Percentiles rank a stretch among this genome's conserved stretches.
These are phyloP conservation scores for Kluyveromyces aestuarii DNA, from an alignment of 805 yeast species.

Conservation along the genomic window DNA sequence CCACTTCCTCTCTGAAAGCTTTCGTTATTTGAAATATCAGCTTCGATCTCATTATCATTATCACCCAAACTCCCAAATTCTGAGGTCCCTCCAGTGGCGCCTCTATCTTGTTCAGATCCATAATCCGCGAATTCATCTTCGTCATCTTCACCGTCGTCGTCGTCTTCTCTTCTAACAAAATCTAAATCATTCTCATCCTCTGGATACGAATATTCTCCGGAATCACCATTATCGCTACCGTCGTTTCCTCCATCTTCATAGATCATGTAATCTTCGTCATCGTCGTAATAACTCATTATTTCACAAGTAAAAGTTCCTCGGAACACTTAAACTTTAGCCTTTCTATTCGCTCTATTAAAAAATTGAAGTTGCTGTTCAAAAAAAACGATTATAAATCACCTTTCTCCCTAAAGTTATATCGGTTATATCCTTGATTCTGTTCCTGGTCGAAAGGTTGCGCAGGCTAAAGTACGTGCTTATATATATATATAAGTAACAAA, in stretches of 20 bases:
- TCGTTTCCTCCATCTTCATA: conserved; percentile 7
- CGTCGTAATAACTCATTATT: conserved; percentile 7
- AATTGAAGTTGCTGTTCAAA: no score
- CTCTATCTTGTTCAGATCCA: conserved; percentile 7
- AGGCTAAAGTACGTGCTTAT: no score
- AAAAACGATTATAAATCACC: no score
- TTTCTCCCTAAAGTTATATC: no score
- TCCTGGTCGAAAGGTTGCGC: no score
- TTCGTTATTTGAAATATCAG: conserved; percentile 9
- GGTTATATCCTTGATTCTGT: no score
- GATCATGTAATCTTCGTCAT: conserved; percentile 11
- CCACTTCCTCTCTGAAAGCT: conserved; percentile 4
- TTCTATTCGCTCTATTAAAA: not conserved
- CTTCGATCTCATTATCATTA: conserved; percentile 13
- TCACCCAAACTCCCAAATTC: conserved; percentile 12
- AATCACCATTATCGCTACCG: conserved; percentile 18
- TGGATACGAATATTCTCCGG: conserved; percentile 7
- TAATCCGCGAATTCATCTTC: conserved; percentile 16
- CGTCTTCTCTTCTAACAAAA: conserved; percentile 3
- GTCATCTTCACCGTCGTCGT: conserved; percentile 15
- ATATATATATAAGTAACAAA: no score
- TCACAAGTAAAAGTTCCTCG: not conserved
- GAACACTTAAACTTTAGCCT: not conserved
- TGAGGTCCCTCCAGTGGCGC: conserved; percentile 11
- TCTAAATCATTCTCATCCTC: conserved; percentile 8